A percentile compares a stretch with the other conserved stretches of the same genome.
These are phyloP conservation scores for Hanseniaspora valbyensis DNA, from an alignment of 805 yeast genomes.

Conservation along the genomic window DNA sequence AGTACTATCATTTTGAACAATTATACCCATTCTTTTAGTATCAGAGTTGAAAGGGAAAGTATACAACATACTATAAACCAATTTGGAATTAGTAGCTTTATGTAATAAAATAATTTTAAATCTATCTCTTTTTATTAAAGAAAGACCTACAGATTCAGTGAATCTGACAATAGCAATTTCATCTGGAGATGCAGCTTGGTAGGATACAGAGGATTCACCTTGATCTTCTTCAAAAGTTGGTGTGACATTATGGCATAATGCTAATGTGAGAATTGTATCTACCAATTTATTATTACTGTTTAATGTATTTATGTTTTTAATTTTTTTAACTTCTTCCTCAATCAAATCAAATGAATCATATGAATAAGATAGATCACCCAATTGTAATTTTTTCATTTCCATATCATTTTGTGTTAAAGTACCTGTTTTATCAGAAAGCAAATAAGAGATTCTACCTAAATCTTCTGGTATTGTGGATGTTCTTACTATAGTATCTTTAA, in stretches of 20 bases:
- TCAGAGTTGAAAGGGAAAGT: constrained; percentile 93
- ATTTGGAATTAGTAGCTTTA: constrained; percentile 39
- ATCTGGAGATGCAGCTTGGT: constrained; percentile 98
- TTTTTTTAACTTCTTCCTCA: constrained; percentile 30
- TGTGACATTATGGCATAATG: constrained; percentile 95
- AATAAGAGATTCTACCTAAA: constrained; percentile 86
- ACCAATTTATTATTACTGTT: constrained; percentile 73
- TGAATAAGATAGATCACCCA: constrained; percentile 87
- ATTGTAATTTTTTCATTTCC: constrained; percentile 86
- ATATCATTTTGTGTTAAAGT: constrained; percentile 95
- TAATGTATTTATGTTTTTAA: constrained; percentile 22
- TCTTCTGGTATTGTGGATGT: constrained; percentile 98
- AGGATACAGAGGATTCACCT: constrained; percentile 45
- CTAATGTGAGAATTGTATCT: constrained; percentile 70
- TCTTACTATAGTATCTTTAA: constrained; percentile 82
- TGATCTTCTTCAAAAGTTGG: constrained; percentile 62
- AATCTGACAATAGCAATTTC: constrained; percentile 94
- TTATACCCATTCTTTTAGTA: constrained; percentile 90
- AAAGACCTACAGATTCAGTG: constrained; percentile 75
- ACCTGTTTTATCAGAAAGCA: constrained; percentile 91
- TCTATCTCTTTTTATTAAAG: constrained; percentile 73
- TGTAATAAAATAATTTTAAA: constrained; percentile 59
- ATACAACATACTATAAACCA: constrained; percentile 59
- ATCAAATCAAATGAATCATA: constrained; percentile 89
- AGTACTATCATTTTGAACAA: constrained; percentile 44